Base-by-base conservation (phyloP, 495 filamentous ascomycete genomes). In the Aspergillus cristatus region DNA sequence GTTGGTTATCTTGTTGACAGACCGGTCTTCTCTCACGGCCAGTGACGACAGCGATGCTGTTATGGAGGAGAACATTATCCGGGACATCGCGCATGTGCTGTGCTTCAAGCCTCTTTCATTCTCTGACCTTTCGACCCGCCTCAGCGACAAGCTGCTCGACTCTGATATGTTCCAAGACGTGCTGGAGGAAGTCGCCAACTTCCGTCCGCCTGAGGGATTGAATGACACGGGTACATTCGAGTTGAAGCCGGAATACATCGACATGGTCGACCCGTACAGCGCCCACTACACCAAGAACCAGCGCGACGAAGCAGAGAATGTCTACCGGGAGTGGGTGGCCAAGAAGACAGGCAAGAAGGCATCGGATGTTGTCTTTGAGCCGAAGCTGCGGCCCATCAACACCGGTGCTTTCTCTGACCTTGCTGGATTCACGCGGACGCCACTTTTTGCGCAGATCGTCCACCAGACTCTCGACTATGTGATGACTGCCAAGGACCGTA, bases 241-340 rank as follows among this genome's bases (percentile, higher is more conserved):
- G 52, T 67, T 99, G 29, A 94, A 90, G 58, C 74, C 80, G 0
- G 72, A 94, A 38, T 86, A 79, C 45, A 70, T 94, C 18, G 81
- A 84, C 37, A 71, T 93, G 17, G 75, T 97, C 18, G 91, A 99
- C 55, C 91, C 91, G 3, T 99, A 96, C 52, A 86, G 86, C 48
- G 81, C 87, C 11, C 85, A 96, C 47, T 99, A 91, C 62, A 88
- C 76, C 45, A 93, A 94, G 58, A 97, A 97, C 55, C 93, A 97
- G 57, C 82, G 91, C 17, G 91, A 99, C 49, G 91, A 99, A 54
- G 84, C 89, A 0, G 91, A 99, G 63, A 81, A 70, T 38, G 82
- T 84, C 13, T 95, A 88, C 58, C 83, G 78, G 39, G 81, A 79
- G 35, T 82, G 85, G 72, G 76, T 89, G 64, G 82, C 86, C 7